A percentile compares a stretch with the other conserved stretches of the same genome.
phyloP scores from a whole-genome alignment of 768 basidiomycete species.

The Dendrothele bispora region DNA sequence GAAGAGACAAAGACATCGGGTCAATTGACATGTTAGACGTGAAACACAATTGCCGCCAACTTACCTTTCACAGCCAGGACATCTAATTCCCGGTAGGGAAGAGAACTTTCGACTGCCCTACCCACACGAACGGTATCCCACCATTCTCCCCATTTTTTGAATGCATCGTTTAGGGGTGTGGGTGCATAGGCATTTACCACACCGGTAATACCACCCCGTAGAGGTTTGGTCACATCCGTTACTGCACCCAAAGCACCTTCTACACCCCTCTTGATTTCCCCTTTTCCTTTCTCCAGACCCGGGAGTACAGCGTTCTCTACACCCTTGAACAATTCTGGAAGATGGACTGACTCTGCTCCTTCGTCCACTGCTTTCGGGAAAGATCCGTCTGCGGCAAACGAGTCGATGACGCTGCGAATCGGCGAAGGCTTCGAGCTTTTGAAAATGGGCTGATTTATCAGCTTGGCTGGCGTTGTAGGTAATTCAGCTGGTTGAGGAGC shows the following conservation, averaged over 20 bases:
- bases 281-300: slow-evolving; percentile 12
- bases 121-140: slow-evolving; percentile 57
- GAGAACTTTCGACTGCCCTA: slow-evolving; percentile 49
- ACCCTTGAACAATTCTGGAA: slow-evolving; percentile 53
- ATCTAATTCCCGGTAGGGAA: slow-evolving; percentile 66
- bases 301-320: slow-evolving; percentile 22
- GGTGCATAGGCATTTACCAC: slow-evolving; percentile 28
- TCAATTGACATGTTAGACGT: slow-evolving; percentile 10
- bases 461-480: slow-evolving; percentile 35
- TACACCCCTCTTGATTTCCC: slow-evolving; percentile 19
- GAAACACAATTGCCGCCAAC: too few species aligned
- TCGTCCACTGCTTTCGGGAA: slow-evolving; percentile 50
- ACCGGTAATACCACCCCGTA: slow-evolving; percentile 9
- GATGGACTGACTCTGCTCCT: slow-evolving; percentile 40
- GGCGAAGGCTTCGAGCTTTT: slow-evolving; percentile 48
- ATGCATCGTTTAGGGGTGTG: slow-evolving; percentile 21
- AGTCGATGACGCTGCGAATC: slow-evolving; percentile 49
- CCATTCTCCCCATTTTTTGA: slow-evolving; percentile 40
- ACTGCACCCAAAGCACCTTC: slow-evolving; percentile 16
- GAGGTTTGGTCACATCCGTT: background rate
- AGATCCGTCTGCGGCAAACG: slow-evolving; percentile 61
- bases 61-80: slow-evolving; percentile 62
- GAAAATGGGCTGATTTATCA: slow-evolving; percentile 45
- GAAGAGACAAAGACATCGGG: background rate
- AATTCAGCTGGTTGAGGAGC: slow-evolving; percentile 28